phyloP scores from a whole-genome alignment of 176 grass and related monocot genomes.

The Cenchrus americanus region DNA sequence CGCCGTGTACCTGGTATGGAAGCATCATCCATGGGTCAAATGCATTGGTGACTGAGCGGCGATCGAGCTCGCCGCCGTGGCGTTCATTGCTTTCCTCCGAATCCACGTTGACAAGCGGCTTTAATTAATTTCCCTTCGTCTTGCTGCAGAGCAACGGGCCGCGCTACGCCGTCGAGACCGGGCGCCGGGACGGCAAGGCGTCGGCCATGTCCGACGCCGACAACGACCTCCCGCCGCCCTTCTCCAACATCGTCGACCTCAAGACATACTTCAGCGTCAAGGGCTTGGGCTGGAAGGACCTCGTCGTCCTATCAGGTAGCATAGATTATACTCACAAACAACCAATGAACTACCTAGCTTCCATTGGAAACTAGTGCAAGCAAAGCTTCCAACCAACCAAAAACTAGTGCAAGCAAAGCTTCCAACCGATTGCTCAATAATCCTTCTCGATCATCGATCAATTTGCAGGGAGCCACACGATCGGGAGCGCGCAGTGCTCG shows the following conservation, averaged over 20 bases:
- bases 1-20: constrained; percentile 54
- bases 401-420: too few species aligned
- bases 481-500: constrained; percentile 41
- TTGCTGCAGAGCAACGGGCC: constrained; percentile 53
- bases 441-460: background rate
- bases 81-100: background rate
- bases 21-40: background rate
- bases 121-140: background rate
- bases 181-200: constrained; percentile 55
- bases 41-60: background rate
- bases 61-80: background rate
- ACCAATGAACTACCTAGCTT: too few species aligned
- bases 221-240: constrained; percentile 46
- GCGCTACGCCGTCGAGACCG: constrained; percentile 52
- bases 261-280: constrained; percentile 70
- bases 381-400: background rate
- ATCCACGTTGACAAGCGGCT: background rate
- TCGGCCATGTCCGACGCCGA: background rate
- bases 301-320: constrained; percentile 52
- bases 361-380: background rate
- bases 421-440: background rate
- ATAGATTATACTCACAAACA: background rate
- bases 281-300: constrained; percentile 50
- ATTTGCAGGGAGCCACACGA: constrained; percentile 58
- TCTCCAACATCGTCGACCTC: constrained; percentile 51